Conservation (phyloP, 1,284 basidiomycete species). For the Apiotrichum domesticum region DNA sequence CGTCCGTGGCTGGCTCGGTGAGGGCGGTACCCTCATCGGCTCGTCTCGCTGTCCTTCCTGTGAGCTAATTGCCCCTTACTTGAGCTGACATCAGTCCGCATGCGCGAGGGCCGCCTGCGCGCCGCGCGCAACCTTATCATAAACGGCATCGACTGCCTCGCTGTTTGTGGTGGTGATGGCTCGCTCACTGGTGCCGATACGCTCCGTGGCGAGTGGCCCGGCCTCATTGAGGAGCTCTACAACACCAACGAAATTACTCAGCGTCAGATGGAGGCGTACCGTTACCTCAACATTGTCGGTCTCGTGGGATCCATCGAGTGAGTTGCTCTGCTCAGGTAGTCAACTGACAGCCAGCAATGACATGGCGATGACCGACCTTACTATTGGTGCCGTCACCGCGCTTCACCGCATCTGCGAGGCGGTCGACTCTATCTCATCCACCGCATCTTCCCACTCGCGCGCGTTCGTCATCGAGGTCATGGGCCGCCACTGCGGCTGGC, state of each 20-base stretch:
- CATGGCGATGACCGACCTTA: slow-evolving; percentile 95
- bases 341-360: slow-evolving; percentile 59
- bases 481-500: slow-evolving; percentile 97
- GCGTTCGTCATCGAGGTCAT: slow-evolving; percentile 99
- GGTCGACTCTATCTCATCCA: slow-evolving; percentile 96
- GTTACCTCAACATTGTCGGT: slow-evolving; percentile 90
- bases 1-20: slow-evolving; percentile 87
- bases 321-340: slow-evolving; percentile 6
- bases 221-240: slow-evolving; percentile 65
- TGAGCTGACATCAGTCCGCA: slow-evolving; percentile 55
- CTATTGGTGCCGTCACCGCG: slow-evolving; percentile 93
- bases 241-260: slow-evolving; percentile 64
- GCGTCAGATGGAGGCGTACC: slow-evolving; percentile 63
- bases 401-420: slow-evolving; percentile 94
- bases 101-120: slow-evolving; percentile 72
- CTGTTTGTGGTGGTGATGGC: slow-evolving; percentile 95
- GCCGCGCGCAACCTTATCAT: slow-evolving; percentile 89
- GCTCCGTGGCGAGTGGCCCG: slow-evolving; percentile 90
- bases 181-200: slow-evolving; percentile 92
- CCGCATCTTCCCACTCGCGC: slow-evolving; percentile 88
- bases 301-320: slow-evolving; percentile 92
- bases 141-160: slow-evolving; percentile 93
- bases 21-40: slow-evolving; percentile 95
- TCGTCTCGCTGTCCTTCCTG: slow-evolving; percentile 82
- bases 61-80: slow-evolving; percentile 18